Evolutionary conservation across 1,139 yeast species (phyloP).

Genomic region (Candida sp.): DNA sequence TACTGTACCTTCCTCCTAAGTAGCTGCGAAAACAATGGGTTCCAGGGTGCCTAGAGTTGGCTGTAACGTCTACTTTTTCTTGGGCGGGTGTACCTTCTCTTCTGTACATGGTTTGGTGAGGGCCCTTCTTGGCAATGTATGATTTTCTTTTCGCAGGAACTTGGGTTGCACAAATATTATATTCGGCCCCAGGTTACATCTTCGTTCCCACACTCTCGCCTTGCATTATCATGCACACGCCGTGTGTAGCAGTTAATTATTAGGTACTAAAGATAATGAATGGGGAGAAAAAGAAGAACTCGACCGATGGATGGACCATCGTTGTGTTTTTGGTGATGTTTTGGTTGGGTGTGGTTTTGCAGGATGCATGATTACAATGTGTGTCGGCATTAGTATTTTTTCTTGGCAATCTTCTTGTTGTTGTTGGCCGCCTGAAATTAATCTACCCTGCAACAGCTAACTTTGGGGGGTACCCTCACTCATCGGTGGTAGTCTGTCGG

Average conservation of each 20-base stretch:
- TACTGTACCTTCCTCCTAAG: not conserved
- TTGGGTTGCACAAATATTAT: not conserved
- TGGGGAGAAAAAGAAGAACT: too few relatives aligned
- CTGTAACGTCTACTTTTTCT: not conserved
- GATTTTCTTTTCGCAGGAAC: not conserved
- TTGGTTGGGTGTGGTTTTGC: not conserved
- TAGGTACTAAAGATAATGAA: too few relatives aligned
- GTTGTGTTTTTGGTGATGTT: not conserved
- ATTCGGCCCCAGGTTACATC: not conserved
- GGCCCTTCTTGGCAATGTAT: not conserved
- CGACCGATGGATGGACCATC: too few relatives aligned
- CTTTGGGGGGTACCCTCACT: too few relatives aligned
- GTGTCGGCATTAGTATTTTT: not conserved
- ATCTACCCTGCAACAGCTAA: not conserved
- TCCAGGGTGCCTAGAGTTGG: not conserved
- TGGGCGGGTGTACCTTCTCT: not conserved
- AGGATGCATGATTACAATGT: not conserved
- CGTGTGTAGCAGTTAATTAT: not conserved
- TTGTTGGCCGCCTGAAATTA: not conserved
- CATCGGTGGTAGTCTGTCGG: too few relatives aligned
- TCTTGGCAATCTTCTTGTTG: not conserved
- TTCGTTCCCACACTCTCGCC: not conserved
- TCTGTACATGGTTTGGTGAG: not conserved
- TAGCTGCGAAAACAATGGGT: not conserved
- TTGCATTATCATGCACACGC: constrained; percentile 1